A percentile compares a stretch with the other conserved stretches of the same genome.
These are phyloP conservation scores for Medicago ruthenica DNA, from an alignment of 306 rosid species.

Conservation along the genomic window DNA sequence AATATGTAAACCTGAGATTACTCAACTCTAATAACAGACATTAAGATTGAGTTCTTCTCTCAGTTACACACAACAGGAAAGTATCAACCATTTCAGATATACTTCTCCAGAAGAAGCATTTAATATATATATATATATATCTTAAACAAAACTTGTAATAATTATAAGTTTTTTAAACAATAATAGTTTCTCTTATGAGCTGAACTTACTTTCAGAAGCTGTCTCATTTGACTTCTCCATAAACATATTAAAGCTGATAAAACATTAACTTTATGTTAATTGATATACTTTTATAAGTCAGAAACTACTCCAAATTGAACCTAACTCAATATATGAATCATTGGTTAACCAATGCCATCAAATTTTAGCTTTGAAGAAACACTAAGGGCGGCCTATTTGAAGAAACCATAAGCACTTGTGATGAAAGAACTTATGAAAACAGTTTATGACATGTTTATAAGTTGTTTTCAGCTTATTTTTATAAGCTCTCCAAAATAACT, in stretches of 20 bases:
- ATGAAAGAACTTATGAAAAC: background rate
- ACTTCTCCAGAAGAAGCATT: background rate
- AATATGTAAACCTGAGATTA: constrained; percentile 8
- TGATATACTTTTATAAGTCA: background rate
- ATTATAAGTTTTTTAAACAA: background rate
- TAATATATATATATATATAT: background rate
- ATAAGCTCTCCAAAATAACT: no score
- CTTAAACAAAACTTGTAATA: background rate
- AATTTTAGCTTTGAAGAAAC: background rate
- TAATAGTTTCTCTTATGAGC: background rate
- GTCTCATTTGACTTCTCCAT: background rate
- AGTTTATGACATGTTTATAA: no score
- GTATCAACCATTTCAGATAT: background rate
- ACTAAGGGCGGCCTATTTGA: no score
- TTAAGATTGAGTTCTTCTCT: background rate
- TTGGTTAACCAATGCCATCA: constrained; percentile 1
- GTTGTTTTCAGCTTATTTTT: background rate
- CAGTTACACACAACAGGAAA: constrained; percentile 18
- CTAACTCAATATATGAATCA: constrained; percentile 2
- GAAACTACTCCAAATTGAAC: background rate
- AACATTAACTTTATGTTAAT: background rate
- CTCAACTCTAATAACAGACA: constrained; percentile 1
- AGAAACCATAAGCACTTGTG: no score
- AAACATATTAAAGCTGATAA: background rate
- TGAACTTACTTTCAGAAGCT: background rate